phyloP scores from a whole-genome alignment of 1,284 basidiomycete species.

The Coniferiporia sulphurascens region DNA sequence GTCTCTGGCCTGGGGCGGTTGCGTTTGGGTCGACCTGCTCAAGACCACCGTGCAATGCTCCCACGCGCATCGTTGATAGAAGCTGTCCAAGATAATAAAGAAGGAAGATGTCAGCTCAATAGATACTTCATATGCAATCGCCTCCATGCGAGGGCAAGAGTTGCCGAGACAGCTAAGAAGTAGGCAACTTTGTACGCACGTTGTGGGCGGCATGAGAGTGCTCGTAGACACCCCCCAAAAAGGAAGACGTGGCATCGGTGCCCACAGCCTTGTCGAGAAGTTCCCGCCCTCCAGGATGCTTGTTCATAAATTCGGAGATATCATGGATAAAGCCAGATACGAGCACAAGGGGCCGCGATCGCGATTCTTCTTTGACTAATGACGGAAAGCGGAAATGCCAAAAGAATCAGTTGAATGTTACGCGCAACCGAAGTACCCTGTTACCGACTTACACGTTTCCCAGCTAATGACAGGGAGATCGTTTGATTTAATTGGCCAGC shows the following conservation, averaged over 20 bases:
- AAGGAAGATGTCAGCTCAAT: not conserved
- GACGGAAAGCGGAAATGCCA: not conserved
- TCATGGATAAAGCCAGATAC: constrained; percentile 89
- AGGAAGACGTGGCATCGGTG: constrained; percentile 78
- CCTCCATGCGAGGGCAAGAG: not conserved
- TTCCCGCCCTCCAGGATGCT: constrained; percentile 77
- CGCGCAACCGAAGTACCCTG: not conserved
- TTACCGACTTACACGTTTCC: constrained; percentile 61
- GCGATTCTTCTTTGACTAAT: constrained; percentile 64
- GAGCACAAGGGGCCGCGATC: constrained; percentile 61
- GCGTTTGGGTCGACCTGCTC: constrained; percentile 39
- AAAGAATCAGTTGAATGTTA: not conserved
- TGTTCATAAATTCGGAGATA: constrained; percentile 65
- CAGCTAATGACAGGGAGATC: constrained; percentile 76
- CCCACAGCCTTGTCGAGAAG: constrained; percentile 64
- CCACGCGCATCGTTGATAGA: constrained; percentile 80
- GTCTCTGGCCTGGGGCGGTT: constrained; percentile 35
- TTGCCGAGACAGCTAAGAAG: not conserved
- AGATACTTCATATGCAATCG: constrained; percentile 9
- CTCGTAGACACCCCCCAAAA: constrained; percentile 80
- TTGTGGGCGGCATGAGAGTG: constrained; percentile 85
- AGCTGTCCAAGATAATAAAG: constrained; percentile 35
- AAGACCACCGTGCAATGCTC: constrained; percentile 69
- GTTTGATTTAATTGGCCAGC: constrained; percentile 63
- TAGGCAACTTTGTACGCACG: constrained; percentile 35